Evolutionary conservation across 1,284 basidiomycete genomes (phyloP), one percentile per base, ranked within the genome.

Genomic region (Trichosporon sp.): DNA sequence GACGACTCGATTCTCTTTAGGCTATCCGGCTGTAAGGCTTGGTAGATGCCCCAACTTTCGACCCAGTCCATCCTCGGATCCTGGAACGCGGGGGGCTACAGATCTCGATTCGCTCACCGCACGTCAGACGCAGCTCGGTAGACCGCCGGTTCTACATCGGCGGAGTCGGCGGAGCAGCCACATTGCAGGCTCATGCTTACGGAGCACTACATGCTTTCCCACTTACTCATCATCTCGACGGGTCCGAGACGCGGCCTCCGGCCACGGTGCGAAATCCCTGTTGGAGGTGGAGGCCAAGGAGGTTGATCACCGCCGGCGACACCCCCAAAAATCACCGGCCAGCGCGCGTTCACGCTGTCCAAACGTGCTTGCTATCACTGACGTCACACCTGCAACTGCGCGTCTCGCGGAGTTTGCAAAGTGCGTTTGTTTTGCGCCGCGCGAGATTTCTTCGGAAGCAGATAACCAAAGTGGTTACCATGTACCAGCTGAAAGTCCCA

Each of bases 11-110:
- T 2, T 26, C n/a, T 3, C 19, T 19, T 21, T 12, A 26, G 26
- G 26, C 26, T 26, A 26, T 26, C 26, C 26, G 26, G 26, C 26
- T 26, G 26, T 26, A 26, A 26, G 26, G 26, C 26, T 54, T 2
- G 51, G 51, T 54, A 19, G 21, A 19, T 54, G 19, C n/a, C 21
- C 10, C 51, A 54, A 54, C 2, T 19, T 26, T 26, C 26, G 51
- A 54, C 51, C 51, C 51, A 54, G 51, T 54, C 51, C 51, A 54
- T 54, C 51, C 51, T 54, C 6, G 51, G 10, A 19, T 54, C 51
- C 26, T 26, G 26, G 26, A 26, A 26, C 26, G 26, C 26, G 26
- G 26, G 26, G 26, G 26, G 26, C 26, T 26, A 26, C 26, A 26
- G 26, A 26, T 26, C 26, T 26, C 26, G 26, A 26, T 26, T 26